Conservation (phyloP, 1,139 yeast species). For the Magnusiomyces paraingens region DNA sequence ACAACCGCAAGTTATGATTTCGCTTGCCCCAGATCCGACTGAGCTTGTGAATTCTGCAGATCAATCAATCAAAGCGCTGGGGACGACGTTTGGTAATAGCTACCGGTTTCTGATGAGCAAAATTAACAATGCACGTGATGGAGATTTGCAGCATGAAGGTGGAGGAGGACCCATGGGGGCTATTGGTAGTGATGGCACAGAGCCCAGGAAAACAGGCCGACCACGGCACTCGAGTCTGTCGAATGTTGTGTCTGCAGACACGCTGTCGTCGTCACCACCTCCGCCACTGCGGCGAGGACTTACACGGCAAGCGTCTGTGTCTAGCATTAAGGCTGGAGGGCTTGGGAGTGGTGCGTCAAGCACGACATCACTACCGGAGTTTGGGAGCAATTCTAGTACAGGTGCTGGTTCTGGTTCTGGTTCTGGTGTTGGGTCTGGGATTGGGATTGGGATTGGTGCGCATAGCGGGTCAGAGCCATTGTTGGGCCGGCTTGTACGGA, state of each 20-base stretch:
- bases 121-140: constrained; percentile 15
- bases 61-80: constrained; percentile 28
- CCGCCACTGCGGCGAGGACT: not conserved
- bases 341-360: not conserved
- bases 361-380: not conserved
- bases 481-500: constrained; percentile 7
- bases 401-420: not conserved
- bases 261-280: not conserved
- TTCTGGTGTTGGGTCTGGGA: not conserved
- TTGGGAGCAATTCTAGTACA: not conserved
- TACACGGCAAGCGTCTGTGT: not conserved
- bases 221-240: not conserved
- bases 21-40: constrained; percentile 18
- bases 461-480: constrained; percentile 5
- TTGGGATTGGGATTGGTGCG: not conserved
- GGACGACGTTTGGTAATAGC: constrained; percentile 31
- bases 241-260: not conserved
- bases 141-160: not conserved
- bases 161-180: not conserved
- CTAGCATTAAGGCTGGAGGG: not conserved
- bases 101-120: constrained; percentile 32
- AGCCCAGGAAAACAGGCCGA: not conserved
- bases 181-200: not conserved
- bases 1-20: not conserved
- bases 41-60: constrained; percentile 30